Evolutionary conservation across 2,329 filamentous ascomycete genomes (phyloP).

Genomic region (Eutypa lata): DNA sequence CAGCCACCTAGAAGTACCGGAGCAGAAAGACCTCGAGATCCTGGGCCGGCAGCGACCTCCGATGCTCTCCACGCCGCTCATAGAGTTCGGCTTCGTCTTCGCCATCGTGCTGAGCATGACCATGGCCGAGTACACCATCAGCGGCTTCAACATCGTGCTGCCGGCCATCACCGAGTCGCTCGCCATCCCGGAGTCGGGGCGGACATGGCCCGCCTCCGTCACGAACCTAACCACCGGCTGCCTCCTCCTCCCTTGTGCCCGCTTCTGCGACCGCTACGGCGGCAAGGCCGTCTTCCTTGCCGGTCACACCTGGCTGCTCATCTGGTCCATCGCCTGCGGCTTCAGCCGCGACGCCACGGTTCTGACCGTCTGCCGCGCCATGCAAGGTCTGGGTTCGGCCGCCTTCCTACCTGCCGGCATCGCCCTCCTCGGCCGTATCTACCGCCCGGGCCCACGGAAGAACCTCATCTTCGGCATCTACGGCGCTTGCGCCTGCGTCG

Average conservation of each 20-base stretch:
- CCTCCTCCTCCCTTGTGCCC: constrained; percentile 62
- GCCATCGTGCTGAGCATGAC: constrained; percentile 57
- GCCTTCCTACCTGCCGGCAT: constrained; percentile 69
- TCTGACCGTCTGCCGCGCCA: constrained; percentile 69
- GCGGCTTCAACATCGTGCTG: constrained; percentile 71
- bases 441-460: constrained; percentile 66
- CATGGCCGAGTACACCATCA: constrained; percentile 70
- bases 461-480: constrained; percentile 61
- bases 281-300: constrained; percentile 57
- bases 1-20: constrained; percentile 14
- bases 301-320: constrained; percentile 61
- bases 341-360: constrained; percentile 66
- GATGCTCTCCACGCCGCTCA: constrained; percentile 44
- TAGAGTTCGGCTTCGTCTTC: constrained; percentile 59
- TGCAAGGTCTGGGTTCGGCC: constrained; percentile 71
- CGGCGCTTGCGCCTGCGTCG: constrained; percentile 51
- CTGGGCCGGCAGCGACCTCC: constrained; percentile 57
- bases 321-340: constrained; percentile 68
- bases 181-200: constrained; percentile 57
- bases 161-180: constrained; percentile 62
- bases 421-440: constrained; percentile 61
- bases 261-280: constrained; percentile 61
- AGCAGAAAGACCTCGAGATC: constrained; percentile 43
- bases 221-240: constrained; percentile 54
- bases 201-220: constrained; percentile 62